Conservation (phyloP, 2,329 filamentous ascomycete genomes). For the Didymella segeticola region DNA sequence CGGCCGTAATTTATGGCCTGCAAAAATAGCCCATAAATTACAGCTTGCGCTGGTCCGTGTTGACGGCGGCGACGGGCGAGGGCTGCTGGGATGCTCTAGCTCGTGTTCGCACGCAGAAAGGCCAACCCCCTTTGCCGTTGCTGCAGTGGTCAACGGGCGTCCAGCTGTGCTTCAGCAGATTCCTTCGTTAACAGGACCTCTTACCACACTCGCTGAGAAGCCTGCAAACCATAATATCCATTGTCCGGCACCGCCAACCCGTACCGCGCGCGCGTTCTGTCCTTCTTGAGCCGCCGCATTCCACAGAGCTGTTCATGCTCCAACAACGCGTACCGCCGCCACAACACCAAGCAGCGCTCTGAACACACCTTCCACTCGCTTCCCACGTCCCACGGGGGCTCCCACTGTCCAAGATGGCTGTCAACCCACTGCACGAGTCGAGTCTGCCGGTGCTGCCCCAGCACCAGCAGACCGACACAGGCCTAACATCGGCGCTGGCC, state of each 20-base stretch:
- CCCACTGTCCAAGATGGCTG: slow-evolving; percentile 61
- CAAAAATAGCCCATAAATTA: slow-evolving; percentile 19
- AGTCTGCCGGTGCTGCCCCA: slow-evolving; percentile 88
- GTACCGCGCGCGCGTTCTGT: slow-evolving; percentile 24
- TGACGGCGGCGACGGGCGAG: slow-evolving; percentile 17
- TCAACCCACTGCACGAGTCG: slow-evolving; percentile 67
- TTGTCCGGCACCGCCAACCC: slow-evolving; percentile 9
- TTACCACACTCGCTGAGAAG: slow-evolving; percentile 43
- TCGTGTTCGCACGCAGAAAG: slow-evolving; percentile 26
- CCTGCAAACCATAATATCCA: slow-evolving; percentile 28
- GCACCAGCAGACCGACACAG: slow-evolving; percentile 79
- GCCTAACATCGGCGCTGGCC: slow-evolving; percentile 81
- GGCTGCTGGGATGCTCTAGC: slow-evolving; percentile 16
- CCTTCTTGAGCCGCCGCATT: slow-evolving; percentile 32
- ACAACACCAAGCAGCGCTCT: slow-evolving; percentile 13
- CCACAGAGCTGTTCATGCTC: slow-evolving; percentile 20
- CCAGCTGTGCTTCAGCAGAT: slow-evolving; percentile 21
- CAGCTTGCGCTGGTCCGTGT: slow-evolving; percentile 1
- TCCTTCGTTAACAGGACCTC: slow-evolving; percentile 40
- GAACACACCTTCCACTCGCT: slow-evolving; percentile 32
- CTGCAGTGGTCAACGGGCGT: slow-evolving; percentile 24
- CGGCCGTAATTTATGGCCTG: slow-evolving; percentile 10
- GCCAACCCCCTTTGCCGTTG: slow-evolving; percentile 27
- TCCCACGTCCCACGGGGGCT: slow-evolving; percentile 48
- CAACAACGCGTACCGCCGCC: slow-evolving; percentile 17